Base-by-base conservation (phyloP, 495 filamentous ascomycete genomes). In the Clavariopsis aquatica region DNA sequence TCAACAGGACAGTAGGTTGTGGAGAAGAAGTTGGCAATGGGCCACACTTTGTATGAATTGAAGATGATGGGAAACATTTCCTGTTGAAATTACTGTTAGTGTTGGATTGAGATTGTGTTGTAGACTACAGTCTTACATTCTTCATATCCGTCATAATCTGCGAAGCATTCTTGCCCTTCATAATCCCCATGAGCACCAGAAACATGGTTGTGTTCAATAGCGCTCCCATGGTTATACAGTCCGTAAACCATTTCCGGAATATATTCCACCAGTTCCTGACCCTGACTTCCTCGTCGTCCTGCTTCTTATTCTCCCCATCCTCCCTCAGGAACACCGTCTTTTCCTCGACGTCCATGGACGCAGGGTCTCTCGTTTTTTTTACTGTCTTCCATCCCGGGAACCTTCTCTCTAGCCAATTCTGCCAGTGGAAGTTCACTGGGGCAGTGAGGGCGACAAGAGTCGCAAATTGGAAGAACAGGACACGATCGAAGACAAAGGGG, bases 181-280 rank as follows among this genome's bases (percentile, higher is more conserved):
- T 36, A 15, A 56, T 38, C 2, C 66, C 66, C 61, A 69, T 69
- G 19, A 69, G 13, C 17, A 69, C 53, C 23, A 69, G 55, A 46
- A 69, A 69, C 54, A 64, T 38, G 17, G 43, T 45, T 1, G 66
- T 69, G 34, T 69, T 69, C 8, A 69, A 41, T 28, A 69, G n/a
- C 2, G 66, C 66, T 5, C 66, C 66, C 34, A 69, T 49, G 24
- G 61, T 69, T 28, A 69, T 69, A 60, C 68, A 71, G 23, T 69
- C 66, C 6, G 61, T 69, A 38, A 69, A 69, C 66, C 66, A 64
- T 52, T 62, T 69, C 17, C 29, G 26, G 23, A 62, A 64, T 5
- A 64, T 57, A 29, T 69, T 69, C 55, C 52, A 60, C 65, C 65
- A 68, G 59, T 68, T 22, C 31, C 65, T 29, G 4, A 68, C 65